Conservation (phyloP, 176 grass and related monocot genomes). For the Oryza nivara region DNA sequence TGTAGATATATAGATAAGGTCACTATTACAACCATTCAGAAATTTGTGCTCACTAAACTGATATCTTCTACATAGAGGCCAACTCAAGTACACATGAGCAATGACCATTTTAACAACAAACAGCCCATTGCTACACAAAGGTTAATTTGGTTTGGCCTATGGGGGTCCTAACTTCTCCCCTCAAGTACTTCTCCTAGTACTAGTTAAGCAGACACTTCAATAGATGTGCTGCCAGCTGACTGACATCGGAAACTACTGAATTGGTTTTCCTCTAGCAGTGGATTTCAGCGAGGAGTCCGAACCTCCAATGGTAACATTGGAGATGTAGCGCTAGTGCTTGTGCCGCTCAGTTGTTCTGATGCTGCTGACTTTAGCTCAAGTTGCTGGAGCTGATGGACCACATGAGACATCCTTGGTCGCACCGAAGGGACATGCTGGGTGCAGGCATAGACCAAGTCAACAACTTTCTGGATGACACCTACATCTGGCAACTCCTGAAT, state of each 20-base stretch:
- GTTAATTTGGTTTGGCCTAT: background rate
- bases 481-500: slow-evolving; percentile 78
- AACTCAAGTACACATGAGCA: slow-evolving; percentile 22
- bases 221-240: slow-evolving; percentile 7
- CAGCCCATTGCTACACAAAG: background rate
- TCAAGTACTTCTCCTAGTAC: background rate
- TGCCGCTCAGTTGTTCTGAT: slow-evolving; percentile 70
- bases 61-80: slow-evolving; percentile 9
- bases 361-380: slow-evolving; percentile 69
- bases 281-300: slow-evolving; percentile 64
- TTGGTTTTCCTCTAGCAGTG: background rate
- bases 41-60: background rate
- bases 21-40: background rate
- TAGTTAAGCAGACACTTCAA: background rate
- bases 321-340: slow-evolving; percentile 85
- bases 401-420: slow-evolving; percentile 94
- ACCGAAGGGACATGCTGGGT: slow-evolving; percentile 96
- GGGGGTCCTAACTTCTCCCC: background rate
- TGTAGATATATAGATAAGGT: background rate
- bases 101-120: background rate
- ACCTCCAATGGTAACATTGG: slow-evolving; percentile 94
- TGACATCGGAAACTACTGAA: background rate
- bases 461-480: slow-evolving; percentile 84
- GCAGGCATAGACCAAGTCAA: slow-evolving; percentile 89
- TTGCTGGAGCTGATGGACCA: slow-evolving; percentile 93